Percentiles rank a stretch among this genome's conserved stretches.
phyloP scores from a whole-genome alignment of 2,329 filamentous ascomycete genomes.

The Stagonosporopsis tanaceti region DNA sequence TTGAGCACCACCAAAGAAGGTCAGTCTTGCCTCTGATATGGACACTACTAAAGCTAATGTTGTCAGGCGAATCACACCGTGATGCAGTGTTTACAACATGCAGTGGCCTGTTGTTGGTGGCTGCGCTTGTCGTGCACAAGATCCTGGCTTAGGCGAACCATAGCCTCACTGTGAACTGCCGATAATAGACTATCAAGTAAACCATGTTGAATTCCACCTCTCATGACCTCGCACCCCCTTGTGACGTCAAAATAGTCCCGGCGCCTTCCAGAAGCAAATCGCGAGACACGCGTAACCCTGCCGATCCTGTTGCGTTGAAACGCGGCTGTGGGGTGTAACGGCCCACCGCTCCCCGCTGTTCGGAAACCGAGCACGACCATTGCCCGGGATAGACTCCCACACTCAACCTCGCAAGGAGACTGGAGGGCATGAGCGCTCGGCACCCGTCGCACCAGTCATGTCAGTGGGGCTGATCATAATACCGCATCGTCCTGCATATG shows the following conservation, averaged over 20 bases:
- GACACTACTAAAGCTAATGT: conserved; percentile 19
- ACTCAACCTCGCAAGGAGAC: conserved; percentile 3
- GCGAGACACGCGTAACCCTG: conserved; percentile 14
- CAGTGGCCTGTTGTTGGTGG: conserved; percentile 38
- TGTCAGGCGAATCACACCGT: conserved; percentile 39
- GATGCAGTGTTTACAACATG: conserved; percentile 43
- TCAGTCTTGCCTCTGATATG: conserved; percentile 13
- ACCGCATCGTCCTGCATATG: not conserved
- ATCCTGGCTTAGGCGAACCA: conserved; percentile 27
- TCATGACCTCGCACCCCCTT: conserved; percentile 4
- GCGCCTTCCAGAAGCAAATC: conserved; percentile 13
- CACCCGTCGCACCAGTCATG: conserved; percentile 15
- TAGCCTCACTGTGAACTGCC: conserved; percentile 15
- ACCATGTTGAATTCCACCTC: conserved; percentile 2
- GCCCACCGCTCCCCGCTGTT: conserved; percentile 21
- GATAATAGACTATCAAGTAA: conserved; percentile 10
- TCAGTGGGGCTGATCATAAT: conserved; percentile 14
- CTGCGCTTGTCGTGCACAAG: conserved; percentile 39
- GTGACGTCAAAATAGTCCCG: conserved; percentile 10
- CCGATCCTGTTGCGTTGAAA: conserved; percentile 19
- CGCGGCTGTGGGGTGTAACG: conserved; percentile 12
- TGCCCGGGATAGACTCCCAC: conserved; percentile 1
- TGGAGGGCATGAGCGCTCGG: conserved; percentile 14
- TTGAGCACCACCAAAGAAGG: conserved; percentile 45
- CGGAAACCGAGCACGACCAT: conserved; percentile 19